Evolutionary conservation across 192 early-diverging fungal genomes (phyloP), one percentile per base, ranked within the genome.

Genomic region (Piromyces sp.): DNA sequence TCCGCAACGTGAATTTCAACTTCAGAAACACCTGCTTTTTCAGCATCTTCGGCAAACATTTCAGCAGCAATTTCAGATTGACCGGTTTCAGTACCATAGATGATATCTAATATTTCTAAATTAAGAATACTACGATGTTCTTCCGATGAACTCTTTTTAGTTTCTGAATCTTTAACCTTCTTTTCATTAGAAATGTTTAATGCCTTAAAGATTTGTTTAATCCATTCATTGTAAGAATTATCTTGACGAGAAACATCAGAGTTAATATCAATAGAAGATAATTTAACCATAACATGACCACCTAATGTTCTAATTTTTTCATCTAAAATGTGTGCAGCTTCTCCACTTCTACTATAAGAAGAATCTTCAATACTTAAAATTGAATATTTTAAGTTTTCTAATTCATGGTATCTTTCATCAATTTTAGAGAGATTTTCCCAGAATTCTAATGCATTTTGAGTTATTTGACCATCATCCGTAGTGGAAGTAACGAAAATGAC

Each of bases 1-100:
- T 93, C 94, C 83, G 97, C 96, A 93, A 95, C 87, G 93, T 85
- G 80, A 93, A 88, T 78, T 89, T 91, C 40, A 93, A 92, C 68
- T 90, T 88, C 86, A 98, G 89, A 26, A 68, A 68, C 17, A 30
- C 94, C 94, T 81, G 94, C 92, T n/a, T 94, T 90, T 85, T 93
- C 94, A 31, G 93, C 97, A 81, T 94, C 91, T 36, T 91, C 89
- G 33, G 91, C 93, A 42, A 98, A 83, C 80, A 94, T 93, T 87
- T 94, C 95, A 30, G 95, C 94, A 0, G 94, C 84, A 33, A 88
- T 89, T 87, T 96, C 95, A 40, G 90, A 96, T 86, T 95, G 96
- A 80, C 95, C 94, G 82, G 91, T 92, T 86, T 98, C 97, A 30
- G 95, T 96, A 79, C 95, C 95, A 84, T 91, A 98, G 36, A 97